Conservation (phyloP, 176 grass and related monocot genomes). For the Ananas comosus region DNA sequence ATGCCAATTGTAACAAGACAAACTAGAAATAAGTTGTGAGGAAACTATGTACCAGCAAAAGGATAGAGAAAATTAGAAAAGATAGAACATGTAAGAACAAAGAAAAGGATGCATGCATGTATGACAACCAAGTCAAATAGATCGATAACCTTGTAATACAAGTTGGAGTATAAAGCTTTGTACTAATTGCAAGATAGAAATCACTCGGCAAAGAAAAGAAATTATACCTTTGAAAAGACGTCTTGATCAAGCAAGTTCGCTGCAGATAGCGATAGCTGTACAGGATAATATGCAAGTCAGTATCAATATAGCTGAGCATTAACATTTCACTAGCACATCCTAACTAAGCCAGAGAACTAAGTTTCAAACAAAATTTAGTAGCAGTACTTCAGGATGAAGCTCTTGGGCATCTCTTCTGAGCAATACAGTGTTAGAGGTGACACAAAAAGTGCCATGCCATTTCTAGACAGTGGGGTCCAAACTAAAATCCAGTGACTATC, state of each 20-base stretch:
- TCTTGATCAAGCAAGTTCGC: conserved; percentile 67
- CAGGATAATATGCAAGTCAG: neutral
- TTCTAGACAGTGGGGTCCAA: too few relatives aligned
- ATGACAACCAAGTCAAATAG: too few relatives aligned
- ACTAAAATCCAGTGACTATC: too few relatives aligned
- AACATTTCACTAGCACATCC: neutral
- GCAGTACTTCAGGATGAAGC: too few relatives aligned
- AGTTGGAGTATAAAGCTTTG: neutral
- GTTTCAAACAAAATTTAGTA: too few relatives aligned
- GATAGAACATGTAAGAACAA: conserved; percentile 18
- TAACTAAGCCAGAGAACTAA: neutral
- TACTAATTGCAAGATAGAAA: too few relatives aligned
- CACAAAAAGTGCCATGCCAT: too few relatives aligned
- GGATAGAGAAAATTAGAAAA: conserved; percentile 10
- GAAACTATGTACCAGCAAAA: conserved; percentile 7
- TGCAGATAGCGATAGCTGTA: conserved; percentile 76
- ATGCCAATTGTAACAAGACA: too few relatives aligned
- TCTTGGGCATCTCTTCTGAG: too few relatives aligned
- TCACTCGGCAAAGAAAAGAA: neutral
- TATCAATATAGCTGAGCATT: neutral
- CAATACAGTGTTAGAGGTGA: too few relatives aligned
- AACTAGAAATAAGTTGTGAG: too few relatives aligned
- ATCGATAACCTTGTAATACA: neutral
- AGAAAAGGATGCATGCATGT: too few relatives aligned
- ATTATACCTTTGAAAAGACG: conserved; percentile 33